phyloP scores from a whole-genome alignment of 2,329 filamentous ascomycete genomes.

The Colletotrichum tropicicola region DNA sequence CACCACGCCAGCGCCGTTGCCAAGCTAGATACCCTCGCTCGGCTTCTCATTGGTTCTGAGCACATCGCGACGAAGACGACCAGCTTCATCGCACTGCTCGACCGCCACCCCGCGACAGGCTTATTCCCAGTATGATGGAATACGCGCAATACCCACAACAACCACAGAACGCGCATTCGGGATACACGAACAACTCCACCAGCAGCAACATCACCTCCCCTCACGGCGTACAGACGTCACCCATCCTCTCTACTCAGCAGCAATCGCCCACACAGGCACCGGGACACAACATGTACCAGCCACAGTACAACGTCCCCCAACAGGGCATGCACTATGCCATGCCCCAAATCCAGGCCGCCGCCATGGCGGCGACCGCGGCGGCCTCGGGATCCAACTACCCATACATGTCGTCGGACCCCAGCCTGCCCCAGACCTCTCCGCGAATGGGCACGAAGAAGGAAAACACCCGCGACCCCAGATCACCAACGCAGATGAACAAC shows the following conservation, averaged over 20 bases:
- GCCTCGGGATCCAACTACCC: constrained; percentile 84
- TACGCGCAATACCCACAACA: constrained; percentile 79
- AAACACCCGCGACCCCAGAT: constrained; percentile 72
- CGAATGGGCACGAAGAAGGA: constrained; percentile 81
- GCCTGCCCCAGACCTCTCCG: constrained; percentile 76
- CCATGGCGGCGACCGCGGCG: constrained; percentile 91
- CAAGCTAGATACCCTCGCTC: background rate
- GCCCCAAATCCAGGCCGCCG: constrained; percentile 85
- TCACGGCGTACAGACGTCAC: constrained; percentile 77
- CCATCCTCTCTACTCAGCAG: constrained; percentile 82
- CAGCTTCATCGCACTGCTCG: constrained; percentile 26
- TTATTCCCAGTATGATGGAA: constrained; percentile 69
- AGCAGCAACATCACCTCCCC: constrained; percentile 76
- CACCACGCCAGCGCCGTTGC: constrained; percentile 4
- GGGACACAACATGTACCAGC: constrained; percentile 81
- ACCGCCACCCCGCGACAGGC: constrained; percentile 6
- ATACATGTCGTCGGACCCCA: constrained; percentile 76
- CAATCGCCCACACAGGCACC: constrained; percentile 68
- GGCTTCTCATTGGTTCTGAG: constrained; percentile 20
- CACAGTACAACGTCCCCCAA: constrained; percentile 78
- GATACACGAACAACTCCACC: constrained; percentile 67
- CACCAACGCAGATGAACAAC: constrained; percentile 76
- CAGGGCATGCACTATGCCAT: constrained; percentile 85
- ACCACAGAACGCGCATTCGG: constrained; percentile 71
- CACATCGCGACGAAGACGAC: constrained; percentile 40